phyloP scores from a whole-genome alignment of 148 eudicot species.

The Amaranthus cruentus region DNA sequence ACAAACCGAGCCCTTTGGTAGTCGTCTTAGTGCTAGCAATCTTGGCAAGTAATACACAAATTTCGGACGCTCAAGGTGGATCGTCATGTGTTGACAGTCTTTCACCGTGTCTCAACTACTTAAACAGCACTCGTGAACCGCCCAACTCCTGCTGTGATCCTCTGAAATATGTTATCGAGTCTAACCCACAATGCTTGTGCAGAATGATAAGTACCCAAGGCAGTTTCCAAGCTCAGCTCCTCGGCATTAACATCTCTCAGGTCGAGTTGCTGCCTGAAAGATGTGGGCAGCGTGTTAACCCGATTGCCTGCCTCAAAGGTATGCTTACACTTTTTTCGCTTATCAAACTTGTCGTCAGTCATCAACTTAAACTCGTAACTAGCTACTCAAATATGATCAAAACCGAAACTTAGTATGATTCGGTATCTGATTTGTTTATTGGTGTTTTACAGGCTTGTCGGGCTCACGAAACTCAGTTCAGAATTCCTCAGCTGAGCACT shows the following conservation, averaged over 20 bases:
- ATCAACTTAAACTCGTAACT: not conserved
- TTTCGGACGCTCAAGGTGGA: conserved; percentile 11
- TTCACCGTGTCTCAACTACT: conserved; percentile 49
- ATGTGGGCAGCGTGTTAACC: conserved; percentile 62
- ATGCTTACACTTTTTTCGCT: not conserved
- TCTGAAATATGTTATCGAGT: conserved; percentile 46
- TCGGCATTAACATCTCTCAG: conserved; percentile 44
- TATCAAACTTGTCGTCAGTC: not conserved
- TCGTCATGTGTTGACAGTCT: conserved; percentile 50
- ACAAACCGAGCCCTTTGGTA: not conserved
- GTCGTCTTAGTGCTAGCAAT: conserved; percentile 9
- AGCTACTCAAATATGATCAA: too few relatives aligned
- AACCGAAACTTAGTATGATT: not conserved
- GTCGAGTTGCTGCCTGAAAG: conserved; percentile 58
- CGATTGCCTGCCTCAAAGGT: conserved; percentile 49
- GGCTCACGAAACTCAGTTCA: conserved; percentile 23
- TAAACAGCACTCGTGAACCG: conserved; percentile 33
- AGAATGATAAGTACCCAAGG: conserved; percentile 49
- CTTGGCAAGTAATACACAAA: not conserved
- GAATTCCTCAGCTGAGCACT: not conserved
- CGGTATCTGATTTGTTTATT: not conserved
- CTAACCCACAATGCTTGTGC: conserved; percentile 57
- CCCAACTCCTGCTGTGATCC: conserved; percentile 60
- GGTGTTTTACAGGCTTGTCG: not conserved
- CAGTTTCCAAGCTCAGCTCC: conserved; percentile 41